A percentile compares a stretch with the other conserved stretches of the same genome.
phyloP scores from a whole-genome alignment of 768 basidiomycete genomes.

The Tremella fuciformis region DNA sequence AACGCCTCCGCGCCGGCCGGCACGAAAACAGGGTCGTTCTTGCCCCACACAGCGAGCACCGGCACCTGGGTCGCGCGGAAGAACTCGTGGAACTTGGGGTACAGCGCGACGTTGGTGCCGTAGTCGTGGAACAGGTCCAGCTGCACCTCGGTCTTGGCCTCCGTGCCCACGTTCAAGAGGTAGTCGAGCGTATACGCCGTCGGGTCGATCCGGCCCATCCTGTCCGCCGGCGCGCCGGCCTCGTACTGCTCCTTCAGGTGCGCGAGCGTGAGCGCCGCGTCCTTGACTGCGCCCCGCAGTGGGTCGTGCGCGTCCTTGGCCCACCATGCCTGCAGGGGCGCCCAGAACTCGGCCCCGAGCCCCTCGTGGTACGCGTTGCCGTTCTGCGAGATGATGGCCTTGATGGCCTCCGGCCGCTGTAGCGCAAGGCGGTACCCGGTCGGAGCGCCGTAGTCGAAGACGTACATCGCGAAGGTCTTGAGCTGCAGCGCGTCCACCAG shows the following conservation, averaged over 20 bases:
- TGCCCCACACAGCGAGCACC: conserved; percentile 58
- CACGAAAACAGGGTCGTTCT: conserved; percentile 56
- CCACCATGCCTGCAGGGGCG: conserved; percentile 26
- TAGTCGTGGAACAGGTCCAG: conserved; percentile 56
- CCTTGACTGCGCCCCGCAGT: conserved; percentile 33
- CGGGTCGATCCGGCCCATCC: conserved; percentile 46
- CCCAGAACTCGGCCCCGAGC: conserved; percentile 49
- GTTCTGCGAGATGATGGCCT: conserved; percentile 57
- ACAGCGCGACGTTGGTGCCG: conserved; percentile 54
- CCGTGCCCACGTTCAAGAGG: conserved; percentile 50
- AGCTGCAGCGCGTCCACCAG: conserved; percentile 55
- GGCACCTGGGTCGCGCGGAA: conserved; percentile 54
- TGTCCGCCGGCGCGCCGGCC: conserved; percentile 52
- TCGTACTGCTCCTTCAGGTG: conserved; percentile 9
- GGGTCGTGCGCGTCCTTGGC: not conserved
- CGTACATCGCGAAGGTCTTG: conserved; percentile 55
- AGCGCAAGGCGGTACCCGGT: conserved; percentile 52
- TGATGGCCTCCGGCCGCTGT: conserved; percentile 53
- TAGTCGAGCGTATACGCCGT: conserved; percentile 55
- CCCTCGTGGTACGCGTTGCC: conserved; percentile 59
- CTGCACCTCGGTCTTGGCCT: conserved; percentile 55
- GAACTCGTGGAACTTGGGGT: conserved; percentile 57
- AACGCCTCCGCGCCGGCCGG: conserved; percentile 57
- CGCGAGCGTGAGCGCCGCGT: conserved; percentile 48
- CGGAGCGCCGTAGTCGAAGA: conserved; percentile 58